Conservation (phyloP, 192 early-diverging fungal genomes). For the Backusella mclennaniae region DNA sequence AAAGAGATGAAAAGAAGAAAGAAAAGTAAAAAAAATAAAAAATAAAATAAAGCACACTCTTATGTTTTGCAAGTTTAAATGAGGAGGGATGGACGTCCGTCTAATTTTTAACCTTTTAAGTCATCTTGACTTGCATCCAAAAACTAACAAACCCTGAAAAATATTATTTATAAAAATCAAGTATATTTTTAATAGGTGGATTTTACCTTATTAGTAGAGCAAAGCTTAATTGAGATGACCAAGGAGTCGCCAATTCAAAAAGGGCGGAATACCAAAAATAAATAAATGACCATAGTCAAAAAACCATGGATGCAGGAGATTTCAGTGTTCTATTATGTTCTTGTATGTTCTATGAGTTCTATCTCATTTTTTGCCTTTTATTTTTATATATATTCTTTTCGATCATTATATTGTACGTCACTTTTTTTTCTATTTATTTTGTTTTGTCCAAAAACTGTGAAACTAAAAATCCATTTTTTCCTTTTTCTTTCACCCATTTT, state of each 20-base stretch:
- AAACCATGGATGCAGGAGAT: background rate
- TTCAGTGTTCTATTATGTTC: background rate
- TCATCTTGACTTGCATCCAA: conserved; percentile 11
- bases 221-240: background rate
- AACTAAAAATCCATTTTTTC: background rate
- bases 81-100: background rate
- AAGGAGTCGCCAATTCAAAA: background rate
- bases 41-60: background rate
- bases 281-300: background rate
- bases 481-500: background rate
- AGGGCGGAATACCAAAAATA: background rate
- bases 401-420: background rate
- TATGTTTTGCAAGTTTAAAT: background rate
- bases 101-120: background rate
- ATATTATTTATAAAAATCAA: background rate
- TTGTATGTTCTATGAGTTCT: background rate
- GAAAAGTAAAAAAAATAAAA: background rate
- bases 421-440: conserved; percentile 1
- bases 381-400: background rate
- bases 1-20: background rate
- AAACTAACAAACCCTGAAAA: background rate
- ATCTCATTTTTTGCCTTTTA: background rate
- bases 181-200: background rate
- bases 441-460: background rate
- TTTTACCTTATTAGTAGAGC: background rate